Base-by-base conservation (phyloP, 768 basidiomycete genomes). In the Tylopilus sp. region DNA sequence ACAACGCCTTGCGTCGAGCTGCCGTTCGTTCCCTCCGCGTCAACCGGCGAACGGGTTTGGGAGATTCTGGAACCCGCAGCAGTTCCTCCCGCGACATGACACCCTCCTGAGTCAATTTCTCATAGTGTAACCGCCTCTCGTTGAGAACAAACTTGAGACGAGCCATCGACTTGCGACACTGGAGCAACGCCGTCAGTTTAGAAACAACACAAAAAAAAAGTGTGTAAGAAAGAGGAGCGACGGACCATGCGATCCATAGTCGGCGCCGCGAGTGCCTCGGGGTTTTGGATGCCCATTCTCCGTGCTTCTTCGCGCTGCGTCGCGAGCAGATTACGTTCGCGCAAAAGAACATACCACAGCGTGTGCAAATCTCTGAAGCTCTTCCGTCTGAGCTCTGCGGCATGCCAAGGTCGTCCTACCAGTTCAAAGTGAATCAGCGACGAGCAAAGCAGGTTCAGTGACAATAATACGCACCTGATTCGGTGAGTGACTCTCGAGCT, bases 81-180 rank as follows among this genome's bases (percentile, higher is more conserved):
- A 57, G 4, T 17, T 61, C 63, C 44, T 59, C 61, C 46, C 48
- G 52, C 7, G 61, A 31, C 56, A 57, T 50, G 10, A 41, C 46
- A 0, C 66, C 66, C 38, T 62, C 59, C 35, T 43, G 41, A 22
- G 42, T 36, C 3, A 71, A 21, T 33, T 70, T 67, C 31, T 89
- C 81, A 55, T 92, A 88, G 9, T 91, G 91, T 21, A 91, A 67
- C 40, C 94, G 79, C 31, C 97, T 85, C 65, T 98, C 95, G 63
- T 92, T 92, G 44, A 98, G 75, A 20, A 98, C 84, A 52, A 80
- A 83, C 69, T 98, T 98, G 69, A 98, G 92, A 18, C 91, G 84
- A n/a, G 91, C 92, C 93, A 97, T 95, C 18, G 91, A 86, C 75
- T 94, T 95, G 20, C 89, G 87, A 69, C 85, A 86, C 93, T 97